phyloP scores from a whole-genome alignment of 1,284 basidiomycete species.

The Marasmius sp. region DNA sequence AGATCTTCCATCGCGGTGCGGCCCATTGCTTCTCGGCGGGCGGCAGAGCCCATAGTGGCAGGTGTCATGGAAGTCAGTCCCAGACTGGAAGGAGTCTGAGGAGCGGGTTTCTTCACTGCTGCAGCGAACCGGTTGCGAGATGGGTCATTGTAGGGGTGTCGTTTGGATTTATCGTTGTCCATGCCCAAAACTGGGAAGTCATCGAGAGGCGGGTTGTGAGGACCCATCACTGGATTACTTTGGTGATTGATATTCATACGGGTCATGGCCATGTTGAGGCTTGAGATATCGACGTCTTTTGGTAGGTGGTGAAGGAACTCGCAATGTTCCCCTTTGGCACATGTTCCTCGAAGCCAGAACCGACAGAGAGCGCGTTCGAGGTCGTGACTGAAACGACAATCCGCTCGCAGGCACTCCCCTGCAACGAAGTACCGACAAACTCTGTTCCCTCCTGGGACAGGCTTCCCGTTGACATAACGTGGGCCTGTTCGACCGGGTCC shows the following conservation, averaged over 20 bases:
- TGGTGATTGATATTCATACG: constrained; percentile 53
- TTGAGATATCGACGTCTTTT: constrained; percentile 70
- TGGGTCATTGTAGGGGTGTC: constrained; percentile 61
- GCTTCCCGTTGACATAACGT: constrained; percentile 58
- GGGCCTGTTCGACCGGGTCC: constrained; percentile 46
- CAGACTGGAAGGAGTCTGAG: constrained; percentile 9
- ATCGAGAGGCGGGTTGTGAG: constrained; percentile 54
- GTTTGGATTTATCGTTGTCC: constrained; percentile 38
- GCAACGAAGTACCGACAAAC: constrained; percentile 97
- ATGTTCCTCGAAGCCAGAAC: constrained; percentile 97
- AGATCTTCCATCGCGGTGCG: constrained; percentile 55
- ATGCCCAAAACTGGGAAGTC: constrained; percentile 87
- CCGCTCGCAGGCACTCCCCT: constrained; percentile 92
- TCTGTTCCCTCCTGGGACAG: constrained; percentile 60
- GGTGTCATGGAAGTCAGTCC: constrained; percentile 17
- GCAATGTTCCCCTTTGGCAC: constrained; percentile 90
- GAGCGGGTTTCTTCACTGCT: constrained; percentile 69
- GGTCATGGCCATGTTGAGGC: constrained; percentile 69
- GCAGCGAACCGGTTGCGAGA: constrained; percentile 82
- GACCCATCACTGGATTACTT: constrained; percentile 31
- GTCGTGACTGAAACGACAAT: constrained; percentile 96
- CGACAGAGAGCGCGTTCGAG: constrained; percentile 91
- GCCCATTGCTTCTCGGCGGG: constrained; percentile 56
- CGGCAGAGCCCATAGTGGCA: constrained; percentile 38
- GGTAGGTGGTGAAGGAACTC: constrained; percentile 91